Conservation (phyloP, 208 protist genomes). For the Plasmodiophora brassicae region DNA sequence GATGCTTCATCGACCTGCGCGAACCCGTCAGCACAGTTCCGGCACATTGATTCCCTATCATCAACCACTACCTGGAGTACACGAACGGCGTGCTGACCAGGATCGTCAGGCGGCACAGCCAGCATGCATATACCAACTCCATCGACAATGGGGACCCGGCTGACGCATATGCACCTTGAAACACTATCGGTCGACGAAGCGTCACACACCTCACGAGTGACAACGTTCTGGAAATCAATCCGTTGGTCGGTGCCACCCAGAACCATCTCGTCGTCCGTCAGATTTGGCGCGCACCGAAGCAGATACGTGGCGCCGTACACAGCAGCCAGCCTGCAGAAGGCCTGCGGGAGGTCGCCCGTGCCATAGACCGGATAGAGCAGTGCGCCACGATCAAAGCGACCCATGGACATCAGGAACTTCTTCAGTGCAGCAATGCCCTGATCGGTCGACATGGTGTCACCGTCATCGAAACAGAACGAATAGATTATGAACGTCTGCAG, state of each 20-base stretch:
- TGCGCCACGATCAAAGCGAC: neutral
- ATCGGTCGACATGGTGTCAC: neutral
- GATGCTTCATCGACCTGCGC: neutral
- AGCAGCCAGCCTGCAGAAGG: neutral
- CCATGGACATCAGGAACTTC: conserved; percentile 3
- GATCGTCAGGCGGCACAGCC: neutral
- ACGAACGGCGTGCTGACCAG: neutral
- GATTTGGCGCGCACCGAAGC: neutral
- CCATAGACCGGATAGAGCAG: conserved; percentile 27
- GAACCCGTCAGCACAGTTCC: neutral
- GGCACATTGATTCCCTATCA: neutral
- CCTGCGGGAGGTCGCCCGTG: neutral
- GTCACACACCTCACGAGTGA: neutral
- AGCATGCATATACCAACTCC: neutral
- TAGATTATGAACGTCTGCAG: neutral
- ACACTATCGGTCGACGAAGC: neutral
- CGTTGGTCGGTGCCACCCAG: neutral
- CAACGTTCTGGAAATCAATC: neutral
- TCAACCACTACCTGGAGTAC: neutral
- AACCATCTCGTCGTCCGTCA: neutral
- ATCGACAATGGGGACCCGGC: neutral
- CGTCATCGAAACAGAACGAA: neutral
- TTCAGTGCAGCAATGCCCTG: neutral
- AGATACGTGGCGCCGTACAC: neutral
- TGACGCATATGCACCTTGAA: neutral